Percentiles rank a stretch among this genome's conserved stretches.
These are phyloP conservation scores for Aspergillus nanangensis DNA, from an alignment of 495 filamentous ascomycete species.

Conservation along the genomic window DNA sequence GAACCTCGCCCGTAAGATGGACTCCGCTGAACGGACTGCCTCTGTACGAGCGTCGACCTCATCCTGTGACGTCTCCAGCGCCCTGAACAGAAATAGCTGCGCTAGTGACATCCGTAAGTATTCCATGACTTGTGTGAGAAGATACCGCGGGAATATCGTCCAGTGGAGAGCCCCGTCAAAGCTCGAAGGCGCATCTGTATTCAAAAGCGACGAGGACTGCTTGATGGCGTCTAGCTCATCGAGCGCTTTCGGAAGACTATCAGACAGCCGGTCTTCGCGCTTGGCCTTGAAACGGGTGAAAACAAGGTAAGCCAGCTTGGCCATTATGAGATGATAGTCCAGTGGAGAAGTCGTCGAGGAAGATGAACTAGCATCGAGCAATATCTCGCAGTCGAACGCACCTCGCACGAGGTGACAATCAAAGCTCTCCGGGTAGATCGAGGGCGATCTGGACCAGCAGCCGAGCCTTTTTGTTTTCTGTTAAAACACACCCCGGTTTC, in stretches of 20 bases:
- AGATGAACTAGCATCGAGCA: neutral
- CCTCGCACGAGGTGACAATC: neutral
- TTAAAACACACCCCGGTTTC: no score
- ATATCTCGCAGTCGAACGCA: neutral
- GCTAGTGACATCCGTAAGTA: neutral
- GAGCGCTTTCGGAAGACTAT: neutral
- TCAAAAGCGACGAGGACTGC: neutral
- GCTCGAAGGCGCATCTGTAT: neutral
- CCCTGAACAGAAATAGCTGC: neutral
- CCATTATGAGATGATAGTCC: slow-evolving; percentile 2
- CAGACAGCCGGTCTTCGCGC: neutral
- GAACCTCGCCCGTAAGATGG: neutral
- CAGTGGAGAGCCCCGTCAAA: neutral
- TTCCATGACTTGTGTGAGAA: neutral
- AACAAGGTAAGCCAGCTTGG: neutral
- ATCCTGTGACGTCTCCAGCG: neutral
- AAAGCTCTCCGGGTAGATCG: neutral
- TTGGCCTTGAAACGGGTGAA: neutral
- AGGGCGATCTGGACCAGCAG: neutral
- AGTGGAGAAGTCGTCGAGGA: neutral
- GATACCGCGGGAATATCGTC: neutral
- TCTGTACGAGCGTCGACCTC: neutral
- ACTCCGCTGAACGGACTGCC: neutral
- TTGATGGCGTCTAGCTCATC: neutral
- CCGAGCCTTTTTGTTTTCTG: neutral